A percentile compares a stretch with the other conserved stretches of the same genome.
Conservation (phyloP, 345 rosid genomes). For the Zanthoxylum bungeanum region DNA sequence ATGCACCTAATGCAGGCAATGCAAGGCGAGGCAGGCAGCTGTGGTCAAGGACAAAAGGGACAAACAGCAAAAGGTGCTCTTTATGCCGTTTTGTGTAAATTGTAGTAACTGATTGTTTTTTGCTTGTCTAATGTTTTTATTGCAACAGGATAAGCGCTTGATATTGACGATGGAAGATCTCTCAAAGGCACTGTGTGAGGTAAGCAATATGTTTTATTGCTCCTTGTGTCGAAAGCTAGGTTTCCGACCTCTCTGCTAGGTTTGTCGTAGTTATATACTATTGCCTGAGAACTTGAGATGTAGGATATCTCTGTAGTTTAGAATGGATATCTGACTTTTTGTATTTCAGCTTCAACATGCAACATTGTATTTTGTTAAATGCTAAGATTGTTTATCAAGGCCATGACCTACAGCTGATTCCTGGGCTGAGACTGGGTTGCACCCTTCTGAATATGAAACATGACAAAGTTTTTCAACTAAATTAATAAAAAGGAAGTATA, state of each 20-base stretch:
- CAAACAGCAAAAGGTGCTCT: constrained; percentile 84
- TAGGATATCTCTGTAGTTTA: neutral
- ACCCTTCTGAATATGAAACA: neutral
- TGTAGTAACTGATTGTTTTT: neutral
- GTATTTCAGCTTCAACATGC: neutral
- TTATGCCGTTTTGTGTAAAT: neutral
- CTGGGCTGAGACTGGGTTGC: neutral
- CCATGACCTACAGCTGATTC: neutral
- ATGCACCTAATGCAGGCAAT: constrained; percentile 51
- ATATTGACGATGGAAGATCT: constrained; percentile 92
- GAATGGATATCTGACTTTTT: neutral
- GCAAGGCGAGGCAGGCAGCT: constrained; percentile 86
- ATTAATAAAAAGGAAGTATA: neutral
- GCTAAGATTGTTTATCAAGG: neutral
- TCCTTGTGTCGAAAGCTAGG: neutral
- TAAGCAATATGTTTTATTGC: constrained; percentile 23
- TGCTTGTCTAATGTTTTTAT: constrained; percentile 17
- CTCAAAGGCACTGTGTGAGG: constrained; percentile 85
- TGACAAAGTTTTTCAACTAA: neutral
- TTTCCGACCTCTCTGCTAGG: neutral
- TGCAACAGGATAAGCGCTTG: constrained; percentile 76
- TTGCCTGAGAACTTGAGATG: neutral
- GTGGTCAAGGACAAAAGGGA: constrained; percentile 89
- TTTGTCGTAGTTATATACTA: neutral
- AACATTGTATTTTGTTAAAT: neutral